Conservation (phyloP, 805 yeast species). For the Citeromyces nyonsensis region DNA sequence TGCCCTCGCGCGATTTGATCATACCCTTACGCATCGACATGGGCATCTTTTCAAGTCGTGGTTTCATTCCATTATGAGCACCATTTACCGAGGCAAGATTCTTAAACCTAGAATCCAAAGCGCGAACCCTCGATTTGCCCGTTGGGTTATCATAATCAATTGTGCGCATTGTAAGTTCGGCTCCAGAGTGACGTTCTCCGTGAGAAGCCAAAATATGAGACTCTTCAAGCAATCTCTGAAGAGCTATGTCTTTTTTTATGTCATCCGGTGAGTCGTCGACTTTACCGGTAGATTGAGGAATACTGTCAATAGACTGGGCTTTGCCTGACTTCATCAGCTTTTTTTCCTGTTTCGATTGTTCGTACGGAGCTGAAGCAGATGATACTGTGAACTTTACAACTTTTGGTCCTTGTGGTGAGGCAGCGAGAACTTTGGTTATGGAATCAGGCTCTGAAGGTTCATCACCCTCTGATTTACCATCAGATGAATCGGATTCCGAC, state of each 20-base stretch:
- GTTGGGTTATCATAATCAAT: constrained; percentile 44
- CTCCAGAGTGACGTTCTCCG: constrained; percentile 35
- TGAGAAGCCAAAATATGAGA: constrained; percentile 42
- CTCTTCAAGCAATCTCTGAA: constrained; percentile 55
- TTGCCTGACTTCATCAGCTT: constrained; percentile 44
- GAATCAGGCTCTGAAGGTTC: constrained; percentile 3
- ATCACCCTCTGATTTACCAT: constrained; percentile 7
- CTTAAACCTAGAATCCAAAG: constrained; percentile 42
- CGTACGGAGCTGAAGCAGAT: constrained; percentile 10
- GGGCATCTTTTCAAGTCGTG: constrained; percentile 63
- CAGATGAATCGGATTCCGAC: constrained; percentile 3
- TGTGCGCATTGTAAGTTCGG: constrained; percentile 45
- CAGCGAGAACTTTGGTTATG: too few species aligned
- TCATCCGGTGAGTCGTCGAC: constrained; percentile 29
- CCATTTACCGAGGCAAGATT: constrained; percentile 30
- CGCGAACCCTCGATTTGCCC: constrained; percentile 55
- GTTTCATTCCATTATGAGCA: constrained; percentile 10
- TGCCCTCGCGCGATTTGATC: constrained; percentile 36
- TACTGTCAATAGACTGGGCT: constrained; percentile 30
- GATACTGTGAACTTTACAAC: constrained; percentile 29
- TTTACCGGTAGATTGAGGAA: constrained; percentile 15
- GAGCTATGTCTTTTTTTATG: constrained; percentile 52
- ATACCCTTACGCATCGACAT: constrained; percentile 82
- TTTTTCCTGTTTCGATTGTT: constrained; percentile 28
- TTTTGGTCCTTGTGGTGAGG: too few species aligned